Conservation (phyloP, 345 rosid genomes). For the Clausena lansium region DNA sequence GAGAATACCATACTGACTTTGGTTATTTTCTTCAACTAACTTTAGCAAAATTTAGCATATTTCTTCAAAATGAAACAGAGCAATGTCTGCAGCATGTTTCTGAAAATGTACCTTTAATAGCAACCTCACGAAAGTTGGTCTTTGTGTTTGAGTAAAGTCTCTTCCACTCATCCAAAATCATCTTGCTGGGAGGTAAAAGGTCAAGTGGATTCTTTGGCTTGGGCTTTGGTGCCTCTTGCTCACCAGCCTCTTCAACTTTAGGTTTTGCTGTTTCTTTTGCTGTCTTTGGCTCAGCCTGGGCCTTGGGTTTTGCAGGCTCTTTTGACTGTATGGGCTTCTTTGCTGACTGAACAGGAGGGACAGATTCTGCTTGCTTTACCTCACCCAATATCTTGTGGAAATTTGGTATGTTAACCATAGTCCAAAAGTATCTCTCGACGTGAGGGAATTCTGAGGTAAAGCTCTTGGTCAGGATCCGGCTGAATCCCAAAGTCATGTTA, state of each 20-base stretch:
- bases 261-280: slow-evolving; percentile 30
- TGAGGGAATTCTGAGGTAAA: slow-evolving; percentile 92
- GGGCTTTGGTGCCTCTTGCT: slow-evolving; percentile 78
- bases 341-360: slow-evolving; percentile 47
- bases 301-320: slow-evolving; percentile 63
- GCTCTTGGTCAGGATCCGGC: slow-evolving; percentile 63
- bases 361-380: slow-evolving; percentile 68
- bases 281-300: slow-evolving; percentile 64
- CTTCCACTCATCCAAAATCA: slow-evolving; percentile 96
- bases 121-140: slow-evolving; percentile 92
- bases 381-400: slow-evolving; percentile 79
- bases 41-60: neutral
- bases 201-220: slow-evolving; percentile 95
- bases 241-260: slow-evolving; percentile 22
- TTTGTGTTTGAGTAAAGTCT: slow-evolving; percentile 96
- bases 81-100: neutral
- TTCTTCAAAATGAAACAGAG: neutral
- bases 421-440: slow-evolving; percentile 98
- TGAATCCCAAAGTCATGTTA: slow-evolving; percentile 66
- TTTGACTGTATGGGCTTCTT: slow-evolving; percentile 67
- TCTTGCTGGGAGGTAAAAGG: slow-evolving; percentile 83
- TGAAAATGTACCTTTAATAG: slow-evolving; percentile 64
- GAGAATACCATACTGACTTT: neutral
- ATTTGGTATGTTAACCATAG: slow-evolving; percentile 84
- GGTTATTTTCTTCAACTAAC: neutral